A percentile compares a stretch with the other conserved stretches of the same genome.
Conservation (phyloP, 2,329 filamentous ascomycete genomes). For the Pyrenophora tritici-repentis region DNA sequence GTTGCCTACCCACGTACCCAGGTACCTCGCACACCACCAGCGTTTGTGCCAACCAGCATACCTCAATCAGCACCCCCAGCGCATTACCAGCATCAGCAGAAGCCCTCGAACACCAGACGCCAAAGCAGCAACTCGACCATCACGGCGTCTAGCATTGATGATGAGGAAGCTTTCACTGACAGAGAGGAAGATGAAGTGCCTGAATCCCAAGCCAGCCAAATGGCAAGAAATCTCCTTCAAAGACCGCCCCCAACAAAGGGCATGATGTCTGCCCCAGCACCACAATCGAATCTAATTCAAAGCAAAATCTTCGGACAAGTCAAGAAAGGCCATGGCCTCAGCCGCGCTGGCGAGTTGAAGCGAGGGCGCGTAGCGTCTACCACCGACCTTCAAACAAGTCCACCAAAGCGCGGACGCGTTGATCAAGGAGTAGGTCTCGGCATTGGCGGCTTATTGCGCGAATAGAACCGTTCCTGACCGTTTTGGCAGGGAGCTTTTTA, state of each 20-base stretch:
- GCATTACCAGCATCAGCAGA: constrained; percentile 40
- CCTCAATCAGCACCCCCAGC: constrained; percentile 51
- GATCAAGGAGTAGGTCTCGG: constrained; percentile 60
- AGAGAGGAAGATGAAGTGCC: constrained; percentile 69
- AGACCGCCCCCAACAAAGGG: constrained; percentile 54
- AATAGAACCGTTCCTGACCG: constrained; percentile 21
- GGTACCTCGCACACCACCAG: constrained; percentile 56
- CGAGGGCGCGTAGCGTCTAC: constrained; percentile 35
- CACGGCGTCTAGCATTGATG: constrained; percentile 48
- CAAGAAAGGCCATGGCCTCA: constrained; percentile 57
- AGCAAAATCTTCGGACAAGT: constrained; percentile 67
- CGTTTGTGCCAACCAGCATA: constrained; percentile 36
- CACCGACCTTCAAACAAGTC: constrained; percentile 34
- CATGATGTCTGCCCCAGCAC: constrained; percentile 34
- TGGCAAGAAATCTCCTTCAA: constrained; percentile 75
- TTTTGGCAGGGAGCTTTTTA: constrained; percentile 16
- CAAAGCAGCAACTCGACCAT: constrained; percentile 71
- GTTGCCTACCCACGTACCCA: constrained; percentile 63
- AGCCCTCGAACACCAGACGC: constrained; percentile 51
- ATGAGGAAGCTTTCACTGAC: constrained; percentile 60
- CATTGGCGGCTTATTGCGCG: constrained; percentile 53
- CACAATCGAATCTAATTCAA: constrained; percentile 54
- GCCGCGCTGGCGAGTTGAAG: constrained; percentile 37
- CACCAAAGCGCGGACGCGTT: constrained; percentile 58
- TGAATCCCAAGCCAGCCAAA: constrained; percentile 78